phyloP scores from a whole-genome alignment of 1,284 basidiomycete species.

The Mixia osmundae region DNA sequence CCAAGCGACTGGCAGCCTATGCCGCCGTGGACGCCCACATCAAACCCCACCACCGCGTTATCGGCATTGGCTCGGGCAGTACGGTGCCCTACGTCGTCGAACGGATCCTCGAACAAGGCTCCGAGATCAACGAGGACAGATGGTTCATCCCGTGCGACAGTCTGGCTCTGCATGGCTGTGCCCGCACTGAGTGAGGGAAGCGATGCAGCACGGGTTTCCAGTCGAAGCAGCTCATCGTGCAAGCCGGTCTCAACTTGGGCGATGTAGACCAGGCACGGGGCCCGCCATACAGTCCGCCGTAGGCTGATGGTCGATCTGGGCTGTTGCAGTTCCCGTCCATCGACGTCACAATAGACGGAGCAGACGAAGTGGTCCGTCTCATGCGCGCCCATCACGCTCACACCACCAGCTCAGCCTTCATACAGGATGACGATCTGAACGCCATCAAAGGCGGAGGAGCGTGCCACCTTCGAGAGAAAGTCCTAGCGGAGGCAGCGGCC shows the following conservation, averaged over 20 bases:
- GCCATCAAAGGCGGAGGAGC: slow-evolving; percentile 96
- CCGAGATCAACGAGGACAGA: slow-evolving; percentile 44
- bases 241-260: slow-evolving; percentile 52
- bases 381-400: background rate
- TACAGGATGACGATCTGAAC: slow-evolving; percentile 60
- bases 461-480: slow-evolving; percentile 90
- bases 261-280: slow-evolving; percentile 39
- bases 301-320: background rate
- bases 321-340: slow-evolving; percentile 49
- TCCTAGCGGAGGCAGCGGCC: slow-evolving; percentile 75
- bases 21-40: slow-evolving; percentile 85
- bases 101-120: slow-evolving; percentile 66
- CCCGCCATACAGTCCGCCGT: background rate
- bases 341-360: slow-evolving; percentile 70
- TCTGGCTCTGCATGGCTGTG: slow-evolving; percentile 1
- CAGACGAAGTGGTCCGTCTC: slow-evolving; percentile 9
- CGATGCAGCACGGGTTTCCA: slow-evolving; percentile 47
- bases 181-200: background rate
- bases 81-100: slow-evolving; percentile 97
- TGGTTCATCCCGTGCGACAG: slow-evolving; percentile 73
- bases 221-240: slow-evolving; percentile 79
- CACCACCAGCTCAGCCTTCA: slow-evolving; percentile 2
- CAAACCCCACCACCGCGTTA: slow-evolving; percentile 57
- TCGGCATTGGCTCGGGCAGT: slow-evolving; percentile 71
- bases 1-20: slow-evolving; percentile 78